A percentile compares a stretch with the other conserved stretches of the same genome.
Conservation (phyloP, 176 grass and related monocot genomes). For the Oryza meridionalis region DNA sequence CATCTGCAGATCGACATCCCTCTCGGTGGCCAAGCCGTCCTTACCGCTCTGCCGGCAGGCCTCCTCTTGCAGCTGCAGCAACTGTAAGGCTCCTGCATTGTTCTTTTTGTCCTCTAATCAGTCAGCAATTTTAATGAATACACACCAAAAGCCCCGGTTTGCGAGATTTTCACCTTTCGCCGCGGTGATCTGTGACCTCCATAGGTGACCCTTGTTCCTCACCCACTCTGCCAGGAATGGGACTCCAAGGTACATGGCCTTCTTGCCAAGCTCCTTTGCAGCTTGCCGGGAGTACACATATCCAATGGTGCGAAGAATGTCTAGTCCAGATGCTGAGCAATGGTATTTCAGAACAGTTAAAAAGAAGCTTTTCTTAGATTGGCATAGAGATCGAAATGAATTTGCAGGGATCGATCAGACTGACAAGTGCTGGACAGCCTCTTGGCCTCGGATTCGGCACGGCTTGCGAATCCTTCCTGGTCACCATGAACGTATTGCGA, state of each 20-base stretch:
- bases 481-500: slow-evolving; percentile 73
- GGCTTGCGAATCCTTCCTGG: slow-evolving; percentile 69
- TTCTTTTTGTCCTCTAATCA: slow-evolving; percentile 58
- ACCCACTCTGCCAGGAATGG: slow-evolving; percentile 96
- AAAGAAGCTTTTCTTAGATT: not conserved
- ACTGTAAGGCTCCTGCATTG: slow-evolving; percentile 88
- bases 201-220: slow-evolving; percentile 95
- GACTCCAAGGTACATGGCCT: slow-evolving; percentile 94
- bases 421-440: slow-evolving; percentile 76
- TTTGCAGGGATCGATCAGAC: slow-evolving; percentile 36
- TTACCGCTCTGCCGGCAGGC: slow-evolving; percentile 75
- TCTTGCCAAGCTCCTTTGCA: slow-evolving; percentile 96
- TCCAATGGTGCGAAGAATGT: slow-evolving; percentile 90
- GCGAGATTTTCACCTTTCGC: slow-evolving; percentile 77
- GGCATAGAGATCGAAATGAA: not conserved
- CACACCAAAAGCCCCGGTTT: not conserved
- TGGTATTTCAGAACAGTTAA: slow-evolving; percentile 30
- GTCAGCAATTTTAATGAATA: slow-evolving; percentile 48
- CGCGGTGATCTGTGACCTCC: slow-evolving; percentile 94
- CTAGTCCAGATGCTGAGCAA: slow-evolving; percentile 69
- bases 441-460: slow-evolving; percentile 77
- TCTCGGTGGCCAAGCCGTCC: slow-evolving; percentile 60
- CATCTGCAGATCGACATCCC: slow-evolving; percentile 81
- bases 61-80: slow-evolving; percentile 90
- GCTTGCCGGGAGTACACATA: slow-evolving; percentile 90